Conservation (phyloP, 139 green algal species). For the Protoeuglena noctilucae region DNA sequence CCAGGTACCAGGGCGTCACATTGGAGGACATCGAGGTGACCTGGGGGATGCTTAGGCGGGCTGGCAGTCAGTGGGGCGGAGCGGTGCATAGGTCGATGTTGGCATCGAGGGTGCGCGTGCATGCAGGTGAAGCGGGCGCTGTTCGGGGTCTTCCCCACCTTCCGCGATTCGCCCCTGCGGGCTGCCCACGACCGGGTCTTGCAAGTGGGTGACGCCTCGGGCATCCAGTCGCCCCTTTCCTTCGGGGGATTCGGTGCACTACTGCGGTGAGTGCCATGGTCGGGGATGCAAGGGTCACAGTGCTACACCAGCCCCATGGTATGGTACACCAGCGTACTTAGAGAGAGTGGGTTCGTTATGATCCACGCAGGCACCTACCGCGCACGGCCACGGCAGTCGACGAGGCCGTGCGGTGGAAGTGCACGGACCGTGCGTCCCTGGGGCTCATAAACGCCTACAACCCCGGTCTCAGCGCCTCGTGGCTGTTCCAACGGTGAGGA, state of each 20-base stretch:
- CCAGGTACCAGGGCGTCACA: slow-evolving; percentile 54
- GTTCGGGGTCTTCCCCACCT: slow-evolving; percentile 92
- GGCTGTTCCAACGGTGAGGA: slow-evolving; percentile 2
- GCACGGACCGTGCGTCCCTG: too few species aligned
- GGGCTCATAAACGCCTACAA: slow-evolving; percentile 38
- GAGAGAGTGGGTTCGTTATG: too few species aligned
- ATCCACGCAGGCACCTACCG: slow-evolving; percentile 41
- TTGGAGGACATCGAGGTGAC: slow-evolving; percentile 43
- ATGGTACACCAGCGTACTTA: too few species aligned
- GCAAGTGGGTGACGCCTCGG: slow-evolving; percentile 48
- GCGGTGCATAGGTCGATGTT: too few species aligned
- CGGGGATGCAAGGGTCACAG: too few species aligned
- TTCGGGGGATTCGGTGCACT: slow-evolving; percentile 92
- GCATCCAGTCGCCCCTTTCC: slow-evolving; percentile 80
- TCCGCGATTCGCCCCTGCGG: slow-evolving; percentile 57
- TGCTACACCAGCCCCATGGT: too few species aligned
- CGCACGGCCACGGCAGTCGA: slow-evolving; percentile 36
- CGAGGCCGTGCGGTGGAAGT: slow-evolving; percentile 21
- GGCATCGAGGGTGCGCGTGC: too few species aligned
- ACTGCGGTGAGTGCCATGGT: too few species aligned
- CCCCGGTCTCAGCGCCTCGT: slow-evolving; percentile 8
- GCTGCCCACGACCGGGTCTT: slow-evolving; percentile 54
- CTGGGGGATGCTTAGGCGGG: too few species aligned
- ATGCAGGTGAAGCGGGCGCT: slow-evolving; percentile 52
- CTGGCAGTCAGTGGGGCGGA: too few species aligned